phyloP scores from a whole-genome alignment of 441 rosid genomes.

The Adansonia gregorii region DNA sequence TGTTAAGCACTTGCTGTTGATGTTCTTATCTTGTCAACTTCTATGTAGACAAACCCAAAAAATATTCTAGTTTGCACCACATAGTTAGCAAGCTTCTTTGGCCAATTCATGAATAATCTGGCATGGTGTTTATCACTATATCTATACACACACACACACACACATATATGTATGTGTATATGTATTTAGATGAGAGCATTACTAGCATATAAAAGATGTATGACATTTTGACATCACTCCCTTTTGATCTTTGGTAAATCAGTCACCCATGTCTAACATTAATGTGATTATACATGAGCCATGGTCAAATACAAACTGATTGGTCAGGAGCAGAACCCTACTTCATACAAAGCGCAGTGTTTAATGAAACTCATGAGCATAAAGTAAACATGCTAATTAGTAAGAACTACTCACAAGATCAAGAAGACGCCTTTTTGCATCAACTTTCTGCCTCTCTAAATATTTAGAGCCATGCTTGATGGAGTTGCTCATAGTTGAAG shows the following conservation, averaged over 20 bases:
- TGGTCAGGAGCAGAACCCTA: conserved; percentile 13
- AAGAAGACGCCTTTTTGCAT: conserved; percentile 73
- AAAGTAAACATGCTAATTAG: background rate
- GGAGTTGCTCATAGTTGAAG: conserved; percentile 48
- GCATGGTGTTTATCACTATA: background rate
- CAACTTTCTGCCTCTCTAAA: conserved; percentile 61
- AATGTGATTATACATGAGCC: background rate
- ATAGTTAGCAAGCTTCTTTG: conserved; percentile 6
- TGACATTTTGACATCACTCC: background rate
- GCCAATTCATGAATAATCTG: background rate
- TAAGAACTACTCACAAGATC: conserved; percentile 63
- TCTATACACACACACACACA: too few species aligned
- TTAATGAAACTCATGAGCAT: conserved; percentile 5
- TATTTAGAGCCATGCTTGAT: conserved; percentile 38
- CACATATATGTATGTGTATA: too few species aligned
- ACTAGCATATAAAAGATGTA: background rate
- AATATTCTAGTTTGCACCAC: background rate
- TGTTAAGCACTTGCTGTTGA: background rate
- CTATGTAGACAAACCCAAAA: background rate
- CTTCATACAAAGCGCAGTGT: conserved; percentile 6
- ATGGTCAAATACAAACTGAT: background rate
- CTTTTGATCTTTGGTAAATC: background rate
- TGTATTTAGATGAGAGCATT: background rate
- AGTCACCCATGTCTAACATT: background rate
- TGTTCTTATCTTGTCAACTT: background rate